Evolutionary conservation across 163 green algal species (phyloP), one percentile per base, ranked within the genome.

Genomic region (Scenedesmus sp.): DNA sequence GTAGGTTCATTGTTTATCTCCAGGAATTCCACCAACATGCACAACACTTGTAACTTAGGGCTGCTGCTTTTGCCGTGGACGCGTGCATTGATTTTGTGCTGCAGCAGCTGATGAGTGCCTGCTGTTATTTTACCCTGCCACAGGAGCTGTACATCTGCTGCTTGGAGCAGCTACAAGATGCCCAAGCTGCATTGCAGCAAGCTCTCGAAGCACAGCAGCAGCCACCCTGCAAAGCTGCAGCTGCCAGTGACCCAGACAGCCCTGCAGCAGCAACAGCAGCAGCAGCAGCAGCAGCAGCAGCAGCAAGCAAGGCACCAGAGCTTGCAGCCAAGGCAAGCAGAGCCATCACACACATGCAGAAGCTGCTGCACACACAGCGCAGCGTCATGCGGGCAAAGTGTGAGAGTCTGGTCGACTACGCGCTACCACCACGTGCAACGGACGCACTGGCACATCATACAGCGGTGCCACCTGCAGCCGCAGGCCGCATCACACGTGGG

Each of bases 201-300:
- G 13, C 73, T 3, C 0, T 46, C 1, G 51, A 13, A 51, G 73
- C 37, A 46, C 0, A n/a, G 37, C 73, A 83, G 40, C 37, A 46
- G 73, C 37, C n/a, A 83, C 15, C 37, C 16, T 44, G 37, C 37
- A 20, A 16, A 83, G 73, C 73, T 22, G 37, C 73, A 83, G 73
- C 73, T 53, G n/a, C 18, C 30, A 83, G 18, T 49, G 37, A n/a
- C n/a, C n/a, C 73, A 12, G 18, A 61, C 13, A 61, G 51, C 12
- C 51, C 51, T 61, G 51, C 51, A 26, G 51, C 51, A 61, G n/a
- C n/a, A n/a, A n/a, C n/a, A n/a, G n/a, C n/a, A n/a, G n/a, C n/a
- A n/a, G n/a, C n/a, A n/a, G n/a, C n/a, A 26, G 51, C 51, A 61
- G 16, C 73, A 83, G n/a, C 73, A 83, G 16, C 73, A 83, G 73